These are phyloP conservation scores for Rhinocladiella similis DNA, from an alignment of 2,329 filamentous ascomycete genomes.

Conservation along the genomic window DNA sequence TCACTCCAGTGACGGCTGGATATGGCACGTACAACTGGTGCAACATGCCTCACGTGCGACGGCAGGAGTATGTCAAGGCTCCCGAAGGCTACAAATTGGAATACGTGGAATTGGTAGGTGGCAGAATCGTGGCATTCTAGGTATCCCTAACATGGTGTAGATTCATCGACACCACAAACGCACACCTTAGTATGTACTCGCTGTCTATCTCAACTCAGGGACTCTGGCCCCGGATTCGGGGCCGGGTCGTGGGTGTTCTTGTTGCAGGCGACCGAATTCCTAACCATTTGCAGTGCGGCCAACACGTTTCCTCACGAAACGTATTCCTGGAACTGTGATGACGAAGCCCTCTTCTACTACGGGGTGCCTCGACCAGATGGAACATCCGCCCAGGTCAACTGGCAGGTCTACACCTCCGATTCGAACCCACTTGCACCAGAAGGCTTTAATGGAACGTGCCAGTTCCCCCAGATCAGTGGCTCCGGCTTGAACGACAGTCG, in stretches of 20 bases:
- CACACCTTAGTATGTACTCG: constrained; percentile 61
- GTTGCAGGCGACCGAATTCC: no score
- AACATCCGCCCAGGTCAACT: constrained; percentile 61
- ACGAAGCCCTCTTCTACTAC: constrained; percentile 70
- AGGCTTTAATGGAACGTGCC: constrained; percentile 72
- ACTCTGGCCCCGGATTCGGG: no score
- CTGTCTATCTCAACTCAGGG: no score
- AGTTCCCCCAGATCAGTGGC: constrained; percentile 78
- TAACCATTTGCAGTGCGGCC: constrained; percentile 42
- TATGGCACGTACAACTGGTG: constrained; percentile 77
- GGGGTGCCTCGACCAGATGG: constrained; percentile 52
- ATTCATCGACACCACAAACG: constrained; percentile 84
- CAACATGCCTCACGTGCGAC: constrained; percentile 83
- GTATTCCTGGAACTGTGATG: constrained; percentile 71
- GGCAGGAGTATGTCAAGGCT: constrained; percentile 61
- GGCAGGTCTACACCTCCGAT: constrained; percentile 61
- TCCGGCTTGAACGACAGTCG: constrained; percentile 72
- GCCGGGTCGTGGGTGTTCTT: no score
- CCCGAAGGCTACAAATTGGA: constrained; percentile 60
- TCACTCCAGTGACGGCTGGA: constrained; percentile 50
- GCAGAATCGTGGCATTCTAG: background rate
- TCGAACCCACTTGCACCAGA: constrained; percentile 66
- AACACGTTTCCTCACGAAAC: constrained; percentile 76
- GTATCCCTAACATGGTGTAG: constrained; percentile 35
- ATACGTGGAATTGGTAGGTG: constrained; percentile 70